Conservation (phyloP, 306 rosid species). For the Dalbergia oliveri region DNA sequence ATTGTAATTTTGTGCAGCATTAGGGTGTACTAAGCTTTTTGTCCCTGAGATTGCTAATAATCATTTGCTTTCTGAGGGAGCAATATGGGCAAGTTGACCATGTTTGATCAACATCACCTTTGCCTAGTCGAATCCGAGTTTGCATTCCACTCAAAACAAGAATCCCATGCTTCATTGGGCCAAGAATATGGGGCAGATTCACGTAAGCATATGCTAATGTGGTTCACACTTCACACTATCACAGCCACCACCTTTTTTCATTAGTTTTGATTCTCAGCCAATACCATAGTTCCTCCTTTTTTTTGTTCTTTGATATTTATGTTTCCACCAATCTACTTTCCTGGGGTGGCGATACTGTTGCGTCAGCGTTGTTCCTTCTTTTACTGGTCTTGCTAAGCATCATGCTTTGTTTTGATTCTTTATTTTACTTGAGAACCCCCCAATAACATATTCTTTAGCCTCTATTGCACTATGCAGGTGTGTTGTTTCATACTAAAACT, state of each 20-base stretch:
- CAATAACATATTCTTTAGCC: constrained; percentile 21
- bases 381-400: constrained; percentile 52
- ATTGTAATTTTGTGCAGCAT: constrained; percentile 32
- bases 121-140: constrained; percentile 74
- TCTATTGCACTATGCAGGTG: not conserved
- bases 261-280: constrained; percentile 42
- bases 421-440: constrained; percentile 48
- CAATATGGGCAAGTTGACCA: constrained; percentile 72
- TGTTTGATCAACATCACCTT: constrained; percentile 54
- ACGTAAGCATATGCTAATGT: constrained; percentile 52
- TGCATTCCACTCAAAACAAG: constrained; percentile 77
- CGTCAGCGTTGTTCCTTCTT: constrained; percentile 47
- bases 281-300: constrained; percentile 30
- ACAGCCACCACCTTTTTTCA: not conserved
- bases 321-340: constrained; percentile 42
- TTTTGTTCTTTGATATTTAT: constrained; percentile 47
- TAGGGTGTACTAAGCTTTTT: constrained; percentile 30
- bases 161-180: constrained; percentile 61
- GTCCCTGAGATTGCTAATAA: constrained; percentile 21
- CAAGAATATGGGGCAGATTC: constrained; percentile 56
- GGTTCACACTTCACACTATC: constrained; percentile 38
- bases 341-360: constrained; percentile 55
- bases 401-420: constrained; percentile 62
- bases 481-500: not conserved
- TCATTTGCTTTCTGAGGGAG: constrained; percentile 49